Percentiles rank a stretch among this genome's conserved stretches.
Conservation (phyloP, 1,284 basidiomycete genomes). For the Apiotrichum laibachii region DNA sequence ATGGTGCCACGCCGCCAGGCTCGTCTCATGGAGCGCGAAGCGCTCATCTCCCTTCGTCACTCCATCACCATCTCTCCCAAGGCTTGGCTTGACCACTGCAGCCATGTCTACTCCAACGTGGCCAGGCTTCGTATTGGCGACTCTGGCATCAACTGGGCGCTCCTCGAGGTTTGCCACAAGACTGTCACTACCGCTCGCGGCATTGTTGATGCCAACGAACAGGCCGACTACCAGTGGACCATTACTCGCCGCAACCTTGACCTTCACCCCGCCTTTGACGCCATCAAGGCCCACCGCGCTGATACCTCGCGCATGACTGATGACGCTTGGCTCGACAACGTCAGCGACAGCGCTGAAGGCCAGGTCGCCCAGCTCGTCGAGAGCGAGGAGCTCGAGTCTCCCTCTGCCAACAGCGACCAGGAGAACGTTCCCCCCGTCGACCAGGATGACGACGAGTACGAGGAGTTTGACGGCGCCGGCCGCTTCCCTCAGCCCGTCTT, state of each 20-base stretch:
- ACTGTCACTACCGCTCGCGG: slow-evolving; percentile 12
- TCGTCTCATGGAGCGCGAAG: slow-evolving; percentile 9
- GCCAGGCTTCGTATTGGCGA: slow-evolving; percentile 5
- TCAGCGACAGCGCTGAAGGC: slow-evolving; percentile 1
- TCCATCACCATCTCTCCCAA: slow-evolving; percentile 11
- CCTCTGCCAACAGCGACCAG: neutral
- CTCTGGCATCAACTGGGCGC: slow-evolving; percentile 4
- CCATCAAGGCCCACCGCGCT: neutral
- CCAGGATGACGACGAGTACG: slow-evolving; percentile 11
- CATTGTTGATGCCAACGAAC: neutral
- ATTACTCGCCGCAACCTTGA: neutral
- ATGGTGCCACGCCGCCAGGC: slow-evolving; percentile 6
- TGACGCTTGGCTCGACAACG: neutral
- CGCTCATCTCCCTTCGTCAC: slow-evolving; percentile 5
- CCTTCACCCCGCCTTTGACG: neutral
- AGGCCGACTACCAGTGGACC: neutral
- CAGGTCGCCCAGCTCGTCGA: slow-evolving; percentile 2
- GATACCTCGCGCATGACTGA: slow-evolving; percentile 7
- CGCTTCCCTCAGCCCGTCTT: slow-evolving; percentile 9
- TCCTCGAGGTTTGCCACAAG: slow-evolving; percentile 10
- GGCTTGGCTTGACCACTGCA: slow-evolving; percentile 18
- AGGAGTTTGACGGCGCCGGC: slow-evolving; percentile 13
- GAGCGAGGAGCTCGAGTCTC: neutral
- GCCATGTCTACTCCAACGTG: slow-evolving; percentile 9
- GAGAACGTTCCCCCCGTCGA: slow-evolving; percentile 4